Conservation (phyloP, 2,329 filamentous ascomycete species). For the Anthostomella pinea region DNA sequence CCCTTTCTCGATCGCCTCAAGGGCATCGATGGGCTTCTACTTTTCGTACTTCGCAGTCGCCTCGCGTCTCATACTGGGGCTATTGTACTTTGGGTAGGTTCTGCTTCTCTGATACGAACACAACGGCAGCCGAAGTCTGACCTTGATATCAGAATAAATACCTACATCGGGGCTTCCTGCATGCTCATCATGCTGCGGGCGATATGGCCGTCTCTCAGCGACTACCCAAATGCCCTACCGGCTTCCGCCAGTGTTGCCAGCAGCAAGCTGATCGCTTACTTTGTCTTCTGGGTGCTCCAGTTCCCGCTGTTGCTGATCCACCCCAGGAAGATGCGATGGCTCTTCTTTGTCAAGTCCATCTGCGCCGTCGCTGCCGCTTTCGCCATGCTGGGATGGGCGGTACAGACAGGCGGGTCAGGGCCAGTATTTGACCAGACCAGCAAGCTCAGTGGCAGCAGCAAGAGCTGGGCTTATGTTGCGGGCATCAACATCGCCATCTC, state of each 20-base stretch:
- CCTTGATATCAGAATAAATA: conserved; percentile 6
- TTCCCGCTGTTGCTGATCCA: conserved; percentile 49
- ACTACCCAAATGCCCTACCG: conserved; percentile 7
- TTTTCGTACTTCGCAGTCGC: conserved; percentile 8
- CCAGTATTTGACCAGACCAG: conserved; percentile 13
- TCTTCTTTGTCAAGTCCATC: conserved; percentile 42
- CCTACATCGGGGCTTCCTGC: conserved; percentile 6
- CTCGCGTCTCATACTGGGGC: conserved; percentile 2
- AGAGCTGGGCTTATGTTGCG: conserved; percentile 15
- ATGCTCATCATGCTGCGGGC: conserved; percentile 6
- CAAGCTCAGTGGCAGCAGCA: conserved; percentile 5
- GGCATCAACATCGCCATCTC: conserved; percentile 15
- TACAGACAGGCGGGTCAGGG: conserved; percentile 25
- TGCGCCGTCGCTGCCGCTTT: conserved; percentile 32
- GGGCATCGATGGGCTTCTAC: conserved; percentile 9
- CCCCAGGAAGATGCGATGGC: conserved; percentile 45
- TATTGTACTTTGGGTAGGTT: conserved; percentile 6
- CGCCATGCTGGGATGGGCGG: conserved; percentile 26
- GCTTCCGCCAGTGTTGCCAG: conserved; percentile 41
- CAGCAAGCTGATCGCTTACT: conserved; percentile 48
- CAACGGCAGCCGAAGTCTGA: background rate
- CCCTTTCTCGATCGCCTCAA: conserved; percentile 5
- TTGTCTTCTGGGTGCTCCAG: conserved; percentile 49
- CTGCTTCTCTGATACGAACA: background rate
- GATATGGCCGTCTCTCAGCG: conserved; percentile 1